Evolutionary conservation across 306 rosid species (phyloP), one percentile per base, ranked within the genome.

Genomic region (Cyclanthera cordifolia): DNA sequence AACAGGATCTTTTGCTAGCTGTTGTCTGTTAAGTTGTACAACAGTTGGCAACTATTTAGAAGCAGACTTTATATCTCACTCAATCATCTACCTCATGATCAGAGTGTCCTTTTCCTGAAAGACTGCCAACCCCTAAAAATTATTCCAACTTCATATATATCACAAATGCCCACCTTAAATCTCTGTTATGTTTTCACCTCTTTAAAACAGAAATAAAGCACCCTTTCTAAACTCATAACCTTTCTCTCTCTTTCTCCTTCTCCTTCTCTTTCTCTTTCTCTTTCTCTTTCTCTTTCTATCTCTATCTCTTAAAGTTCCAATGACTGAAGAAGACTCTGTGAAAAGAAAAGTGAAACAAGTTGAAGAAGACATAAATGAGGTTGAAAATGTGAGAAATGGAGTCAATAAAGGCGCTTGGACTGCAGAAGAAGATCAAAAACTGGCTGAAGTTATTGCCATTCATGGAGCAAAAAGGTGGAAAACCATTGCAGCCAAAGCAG

Each of bases 341-440:
- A 71, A 71, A 54, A 71, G 66, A 55, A 46, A 71, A 71, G 74
- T 37, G 67, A 53, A 45, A 13, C 34, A 71, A 55, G 24, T 55
- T 52, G 50, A 52, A 57, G 67, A 41, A 45, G 66, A 71, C 67
- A 54, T 43, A 55, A 55, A 57, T 71, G 74, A 53, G 32, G 63
- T 51, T 20, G 60, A 55, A 70, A 79, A 57, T 15, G 15, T 23
- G 70, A 64, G 51, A 34, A 83, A 77, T 57, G 79, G 76, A 70
- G 67, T 75, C 66, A 80, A 79, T 71, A 85, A 75, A 59, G 90
- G 87, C 70, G 82, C 87, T 48, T 85, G 90, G 90, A 85, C 87
- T 53, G 73, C 76, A 1, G 86, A 77, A 67, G 87, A 85, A 75
- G 90, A 85, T 71, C 43, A 52, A 57, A 83, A 79, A 75, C 82